phyloP scores from a whole-genome alignment of 2,329 filamentous ascomycete genomes.

The Trichoderma koningii region DNA sequence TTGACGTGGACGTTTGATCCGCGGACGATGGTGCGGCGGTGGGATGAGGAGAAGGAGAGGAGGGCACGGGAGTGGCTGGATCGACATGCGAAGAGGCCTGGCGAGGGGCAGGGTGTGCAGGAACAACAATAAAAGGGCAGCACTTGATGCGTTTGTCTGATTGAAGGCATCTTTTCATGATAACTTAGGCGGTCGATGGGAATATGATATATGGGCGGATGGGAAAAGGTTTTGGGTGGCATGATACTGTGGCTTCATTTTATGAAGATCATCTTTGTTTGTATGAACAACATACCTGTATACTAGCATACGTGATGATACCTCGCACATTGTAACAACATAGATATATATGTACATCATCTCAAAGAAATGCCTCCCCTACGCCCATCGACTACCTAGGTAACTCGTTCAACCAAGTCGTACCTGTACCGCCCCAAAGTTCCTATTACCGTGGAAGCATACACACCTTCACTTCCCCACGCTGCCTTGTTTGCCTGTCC shows the following conservation, averaged over 20 bases:
- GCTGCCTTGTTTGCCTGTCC: too few species aligned
- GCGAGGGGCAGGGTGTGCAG: neutral
- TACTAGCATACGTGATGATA: constrained; percentile 2
- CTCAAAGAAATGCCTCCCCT: neutral
- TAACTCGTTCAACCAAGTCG: too few species aligned
- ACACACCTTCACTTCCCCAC: too few species aligned
- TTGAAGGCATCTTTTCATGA: neutral
- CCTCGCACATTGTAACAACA: neutral
- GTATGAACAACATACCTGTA: constrained; percentile 12
- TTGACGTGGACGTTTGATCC: constrained; percentile 26
- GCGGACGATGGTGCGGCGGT: constrained; percentile 26
- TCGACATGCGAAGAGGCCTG: neutral
- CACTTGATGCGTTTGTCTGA: too few species aligned
- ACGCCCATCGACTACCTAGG: too few species aligned
- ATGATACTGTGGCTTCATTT: neutral
- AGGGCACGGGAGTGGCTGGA: constrained; percentile 14
- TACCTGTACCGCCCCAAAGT: too few species aligned
- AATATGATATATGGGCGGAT: neutral
- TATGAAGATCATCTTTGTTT: neutral
- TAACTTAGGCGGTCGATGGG: neutral
- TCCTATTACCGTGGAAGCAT: too few species aligned
- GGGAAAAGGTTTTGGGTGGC: too few species aligned
- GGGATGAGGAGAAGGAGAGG: constrained; percentile 9
- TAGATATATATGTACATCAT: neutral
- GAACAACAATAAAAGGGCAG: neutral